Base-by-base conservation (phyloP, 2,329 filamentous ascomycete genomes). In the Dothistroma pini region DNA sequence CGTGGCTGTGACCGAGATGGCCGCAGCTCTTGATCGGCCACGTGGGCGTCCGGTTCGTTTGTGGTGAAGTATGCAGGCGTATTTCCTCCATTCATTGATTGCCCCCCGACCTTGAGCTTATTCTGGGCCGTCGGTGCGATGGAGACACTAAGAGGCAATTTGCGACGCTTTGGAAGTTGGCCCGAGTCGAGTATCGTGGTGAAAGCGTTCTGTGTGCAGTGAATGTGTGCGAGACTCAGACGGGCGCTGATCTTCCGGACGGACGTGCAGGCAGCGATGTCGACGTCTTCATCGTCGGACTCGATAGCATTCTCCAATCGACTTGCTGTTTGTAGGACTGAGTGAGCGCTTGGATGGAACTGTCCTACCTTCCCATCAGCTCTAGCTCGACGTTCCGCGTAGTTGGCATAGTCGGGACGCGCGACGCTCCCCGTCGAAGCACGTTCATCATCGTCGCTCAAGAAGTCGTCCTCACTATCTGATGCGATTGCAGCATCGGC, bases 401-500 rank as follows among this genome's bases (percentile, higher is more conserved):
- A 67, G 32, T 41, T 60, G 4, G 59, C 50, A 21, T 60, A 60
- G 21, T 57, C 56, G 8, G 54, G 62, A 16, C 57, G 55, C 5
- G 56, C 55, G 25, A 48, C 41, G 11, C 54, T 59, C 34, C 38
- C 14, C 22, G 29, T 57, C 21, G 29, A 34, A 21, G 32, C 22
- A 29, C 47, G 12, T 4, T 32, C 49, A 7, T 31, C 51, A 44
- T 60, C 59, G 9, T 53, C 54, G 47, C 52, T 44, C 38, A 54
- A 48, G 5, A 60, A 57, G 14, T 65, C 63, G 29, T 62, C 56
- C 21, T 69, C 67, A 38, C 63, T 63, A 54, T 69, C 66, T 1
- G 62, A 67, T 7, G 58, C 62, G 31, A 67, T 64, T 12, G 66
- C 66, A 41, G 35, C 32, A 34, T 57, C 54, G 11, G 38, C 48